Base-by-base conservation (phyloP, 805 yeast species). In the Ogataea saltuana region DNA sequence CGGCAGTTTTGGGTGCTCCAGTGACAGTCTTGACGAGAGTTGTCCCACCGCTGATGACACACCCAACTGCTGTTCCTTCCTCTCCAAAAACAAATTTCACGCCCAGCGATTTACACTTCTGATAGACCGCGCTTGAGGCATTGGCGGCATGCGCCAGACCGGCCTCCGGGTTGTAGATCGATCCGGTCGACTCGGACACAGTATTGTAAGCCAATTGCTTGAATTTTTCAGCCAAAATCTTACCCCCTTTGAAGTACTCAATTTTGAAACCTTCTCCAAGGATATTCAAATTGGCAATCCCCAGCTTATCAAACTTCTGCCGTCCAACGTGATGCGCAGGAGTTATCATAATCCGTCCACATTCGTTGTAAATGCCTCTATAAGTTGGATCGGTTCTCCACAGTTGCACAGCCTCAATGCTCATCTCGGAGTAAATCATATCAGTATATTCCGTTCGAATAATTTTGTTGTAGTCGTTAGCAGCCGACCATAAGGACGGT, bases 391-490 rank as follows among this genome's bases (percentile, higher is more conserved):
- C 65, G 1, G 49, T 43, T 21, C 62, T 58, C 75, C 77, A 74
- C 41, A 55, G 43, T 8, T 56, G 42, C 31, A 71, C 53, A 2
- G 80, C 78, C 49, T 76, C 80, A 3, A 72, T 60, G 3, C 75
- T 62, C 51, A 76, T 46, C 34, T 60, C 58, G 4, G 77, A 58
- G 44, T 75, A 74, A n/a, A 63, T 53, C 22, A 59, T 31, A 41
- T 74, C 76, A 4, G 67, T 55, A 47, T 76, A 75, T 48, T 75
- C 80, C 0, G 73, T 62, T 37, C 80, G 59, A 12, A 76, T 65
- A 36, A 76, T 74, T 51, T 76, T 74, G 51, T 75, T 75, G 40
- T 63, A 63, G 47, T 75, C 81, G 37, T 64, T 67, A 6, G 76
- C 70, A 19, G 79, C 77, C 3, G 76, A 67, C 59, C 65, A 58